Evolutionary conservation across 2,329 filamentous ascomycete species (phyloP).

Genomic region (Nothophoma quercina): DNA sequence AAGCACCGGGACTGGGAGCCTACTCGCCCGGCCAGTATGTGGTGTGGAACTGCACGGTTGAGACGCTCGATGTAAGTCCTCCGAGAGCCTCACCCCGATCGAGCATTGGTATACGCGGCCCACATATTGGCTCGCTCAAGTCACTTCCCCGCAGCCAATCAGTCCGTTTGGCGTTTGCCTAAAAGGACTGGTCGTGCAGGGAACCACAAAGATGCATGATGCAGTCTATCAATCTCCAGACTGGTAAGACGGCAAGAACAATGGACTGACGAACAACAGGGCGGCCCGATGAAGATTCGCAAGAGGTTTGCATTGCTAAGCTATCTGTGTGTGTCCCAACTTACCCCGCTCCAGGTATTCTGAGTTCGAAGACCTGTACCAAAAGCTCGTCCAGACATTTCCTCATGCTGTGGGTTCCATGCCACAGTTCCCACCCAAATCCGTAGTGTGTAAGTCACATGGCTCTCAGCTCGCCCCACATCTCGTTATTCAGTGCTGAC

Average conservation of each 20-base stretch:
- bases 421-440: conserved; percentile 90
- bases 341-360: conserved; percentile 71
- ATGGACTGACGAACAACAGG: conserved; percentile 47
- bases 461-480: conserved; percentile 26
- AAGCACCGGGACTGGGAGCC: conserved; percentile 70
- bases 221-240: conserved; percentile 9
- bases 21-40: conserved; percentile 67
- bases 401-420: conserved; percentile 85
- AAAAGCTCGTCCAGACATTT: conserved; percentile 78
- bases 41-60: conserved; percentile 89
- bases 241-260: neutral
- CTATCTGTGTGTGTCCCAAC: conserved; percentile 11
- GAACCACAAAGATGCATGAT: conserved; percentile 5
- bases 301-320: conserved; percentile 58
- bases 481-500: conserved; percentile 24
- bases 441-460: conserved; percentile 73
- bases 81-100: conserved; percentile 25
- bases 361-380: conserved; percentile 86
- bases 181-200: conserved; percentile 22
- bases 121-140: conserved; percentile 17
- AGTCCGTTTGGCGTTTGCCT: conserved; percentile 2
- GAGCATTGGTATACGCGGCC: conserved; percentile 21
- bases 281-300: conserved; percentile 64
- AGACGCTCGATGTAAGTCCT: conserved; percentile 77
- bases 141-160: conserved; percentile 27